Conservation (phyloP, 441 rosid species). For the Aquilaria agallochum region DNA sequence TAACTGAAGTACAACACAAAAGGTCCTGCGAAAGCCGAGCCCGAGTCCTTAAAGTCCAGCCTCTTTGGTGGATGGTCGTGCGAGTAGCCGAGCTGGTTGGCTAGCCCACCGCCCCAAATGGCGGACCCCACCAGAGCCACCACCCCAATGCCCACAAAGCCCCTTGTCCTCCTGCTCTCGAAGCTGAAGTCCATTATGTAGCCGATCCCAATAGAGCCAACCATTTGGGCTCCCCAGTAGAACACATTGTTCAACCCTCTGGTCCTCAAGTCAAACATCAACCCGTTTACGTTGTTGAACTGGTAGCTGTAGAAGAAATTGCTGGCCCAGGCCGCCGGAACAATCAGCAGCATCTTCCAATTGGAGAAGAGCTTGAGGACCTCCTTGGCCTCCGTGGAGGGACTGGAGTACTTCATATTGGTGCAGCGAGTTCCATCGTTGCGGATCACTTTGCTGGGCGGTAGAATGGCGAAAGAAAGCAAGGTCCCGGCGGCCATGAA, state of each 20-base stretch:
- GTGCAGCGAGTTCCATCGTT: conserved; percentile 44
- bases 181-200: conserved; percentile 32
- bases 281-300: conserved; percentile 30
- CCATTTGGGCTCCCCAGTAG: conserved; percentile 40
- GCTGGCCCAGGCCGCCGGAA: conserved; percentile 39
- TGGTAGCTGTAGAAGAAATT: conserved; percentile 35
- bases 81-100: conserved; percentile 28
- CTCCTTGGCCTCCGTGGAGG: conserved; percentile 31
- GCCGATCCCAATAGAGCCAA: conserved; percentile 32
- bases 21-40: conserved; percentile 27
- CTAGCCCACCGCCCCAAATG: conserved; percentile 36
- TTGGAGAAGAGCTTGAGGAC: conserved; percentile 26
- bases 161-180: conserved; percentile 27
- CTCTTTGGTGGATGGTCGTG: conserved; percentile 6
- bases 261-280: conserved; percentile 26
- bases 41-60: conserved; percentile 32
- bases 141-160: conserved; percentile 25
- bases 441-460: conserved; percentile 43
- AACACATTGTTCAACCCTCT: conserved; percentile 35
- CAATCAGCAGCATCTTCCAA: conserved; percentile 35
- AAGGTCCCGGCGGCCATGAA: conserved; percentile 47
- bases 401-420: conserved; percentile 18
- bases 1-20: conserved; percentile 34
- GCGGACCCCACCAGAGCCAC: conserved; percentile 27
- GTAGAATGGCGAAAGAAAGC: conserved; percentile 46